Evolutionary conservation across 2,329 filamentous ascomycete species (phyloP), one percentile per base, ranked within the genome.

Genomic region (Neoascochyta sp.): DNA sequence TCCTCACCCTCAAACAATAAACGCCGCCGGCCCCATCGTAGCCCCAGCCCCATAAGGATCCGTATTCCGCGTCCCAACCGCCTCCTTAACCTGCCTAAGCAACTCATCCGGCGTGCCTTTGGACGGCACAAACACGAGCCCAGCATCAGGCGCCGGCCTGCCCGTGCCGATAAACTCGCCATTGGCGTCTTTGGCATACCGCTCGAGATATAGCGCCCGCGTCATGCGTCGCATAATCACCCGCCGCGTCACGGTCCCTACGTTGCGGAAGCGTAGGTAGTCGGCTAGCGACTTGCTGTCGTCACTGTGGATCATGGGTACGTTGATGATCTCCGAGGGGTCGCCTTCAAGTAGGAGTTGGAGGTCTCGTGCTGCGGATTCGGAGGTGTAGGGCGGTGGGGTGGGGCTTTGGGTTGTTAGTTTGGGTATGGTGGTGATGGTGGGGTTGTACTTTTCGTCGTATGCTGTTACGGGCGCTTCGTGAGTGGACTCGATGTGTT

Each of bases 111-210:
- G 40, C 2, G 45, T 54, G 18, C 47, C 44, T 31, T 55, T 56
- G 1, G 30, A 35, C 2, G 47, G 52, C 9, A 55, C 49, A 28
- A 54, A 55, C 0, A 57, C 49, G 16, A 56, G 22, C 3, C 44
- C 43, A 15, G 49, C 48, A 37, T 52, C 48, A 5, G 30, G 39
- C 7, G 51, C 44, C 5, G 37, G 36, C 12, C 37, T 34, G 13
- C 46, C 39, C 1, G 51, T 55, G 3, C 54, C 51, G 16, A 57
- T 26, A 21, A 54, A 57, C 12, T 58, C 53, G 1, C 51, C 54
- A 6, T 54, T 32, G 0, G 37, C 36, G 28, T 58, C 48, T 21
- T 51, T 52, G 4, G 51, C 51, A 34, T 57, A 60, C 32, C 45
- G 45, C 35, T 51, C 50, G 12, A 45, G 30, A 32, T 56, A 58